phyloP scores from a whole-genome alignment of 176 grass and related monocot genomes.

The Eleusine coracana region DNA sequence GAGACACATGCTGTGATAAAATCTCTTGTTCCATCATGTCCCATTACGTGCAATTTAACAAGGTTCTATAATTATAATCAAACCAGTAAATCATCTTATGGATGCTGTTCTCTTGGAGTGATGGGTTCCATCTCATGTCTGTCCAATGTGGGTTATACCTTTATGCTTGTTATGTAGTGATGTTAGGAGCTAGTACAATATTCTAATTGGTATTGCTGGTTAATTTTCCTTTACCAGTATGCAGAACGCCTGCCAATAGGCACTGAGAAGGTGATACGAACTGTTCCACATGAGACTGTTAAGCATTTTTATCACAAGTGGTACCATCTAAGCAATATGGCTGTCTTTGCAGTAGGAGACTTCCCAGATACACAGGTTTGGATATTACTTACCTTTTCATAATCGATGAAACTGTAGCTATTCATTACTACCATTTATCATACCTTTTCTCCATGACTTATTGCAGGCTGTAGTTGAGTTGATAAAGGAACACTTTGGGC shows the following conservation, averaged over 20 bases:
- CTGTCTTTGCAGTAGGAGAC: constrained; percentile 92
- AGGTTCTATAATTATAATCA: not conserved
- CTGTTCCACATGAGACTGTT: constrained; percentile 77
- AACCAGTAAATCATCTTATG: not conserved
- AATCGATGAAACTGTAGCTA: constrained; percentile 15
- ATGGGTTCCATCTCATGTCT: not conserved
- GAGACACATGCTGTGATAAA: not conserved
- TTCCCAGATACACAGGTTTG: constrained; percentile 82
- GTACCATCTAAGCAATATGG: constrained; percentile 98
- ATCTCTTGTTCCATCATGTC: constrained; percentile 26
- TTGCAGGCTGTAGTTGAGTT: constrained; percentile 83
- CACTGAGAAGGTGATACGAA: constrained; percentile 89
- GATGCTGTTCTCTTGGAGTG: not conserved
- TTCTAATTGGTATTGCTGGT: constrained; percentile 40
- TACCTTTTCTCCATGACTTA: constrained; percentile 21
- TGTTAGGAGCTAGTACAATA: constrained; percentile 7
- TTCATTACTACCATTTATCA: constrained; percentile 38
- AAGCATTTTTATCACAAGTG: constrained; percentile 86
- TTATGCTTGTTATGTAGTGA: not conserved
- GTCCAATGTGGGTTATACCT: constrained; percentile 3
- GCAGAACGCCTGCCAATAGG: constrained; percentile 94
- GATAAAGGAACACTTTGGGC: constrained; percentile 92
- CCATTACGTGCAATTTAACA: not conserved
- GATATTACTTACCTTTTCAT: constrained; percentile 31
- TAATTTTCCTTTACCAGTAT: constrained; percentile 66